Evolutionary conservation across 192 early-diverging fungal species (phyloP).

Genomic region (Mortierella hygrophila): DNA sequence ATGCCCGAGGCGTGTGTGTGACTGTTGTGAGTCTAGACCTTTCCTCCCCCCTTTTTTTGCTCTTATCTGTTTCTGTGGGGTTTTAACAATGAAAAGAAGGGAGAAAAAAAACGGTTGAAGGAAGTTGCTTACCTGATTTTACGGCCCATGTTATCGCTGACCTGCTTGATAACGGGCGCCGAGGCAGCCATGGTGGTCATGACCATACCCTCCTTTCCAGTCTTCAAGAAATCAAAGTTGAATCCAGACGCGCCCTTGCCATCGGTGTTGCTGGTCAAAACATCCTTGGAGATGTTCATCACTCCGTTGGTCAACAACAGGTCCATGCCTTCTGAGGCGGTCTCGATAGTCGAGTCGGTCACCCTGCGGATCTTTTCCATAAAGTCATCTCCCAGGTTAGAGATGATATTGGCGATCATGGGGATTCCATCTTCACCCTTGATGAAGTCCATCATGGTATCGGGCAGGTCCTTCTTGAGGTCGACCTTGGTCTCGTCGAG

Average conservation of each 20-base stretch:
- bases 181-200: slow-evolving; percentile 40
- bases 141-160: slow-evolving; percentile 33
- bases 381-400: slow-evolving; percentile 34
- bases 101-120: not conserved
- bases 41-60: not conserved
- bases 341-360: slow-evolving; percentile 37
- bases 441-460: slow-evolving; percentile 36
- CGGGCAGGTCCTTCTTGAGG: slow-evolving; percentile 47
- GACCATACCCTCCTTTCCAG: slow-evolving; percentile 49
- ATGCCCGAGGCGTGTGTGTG: not conserved
- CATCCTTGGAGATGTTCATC: slow-evolving; percentile 44
- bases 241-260: slow-evolving; percentile 19
- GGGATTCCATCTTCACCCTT: slow-evolving; percentile 17
- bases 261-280: slow-evolving; percentile 20
- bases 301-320: slow-evolving; percentile 50
- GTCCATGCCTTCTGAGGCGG: slow-evolving; percentile 53
- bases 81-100: not conserved
- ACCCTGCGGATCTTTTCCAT: slow-evolving; percentile 21
- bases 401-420: slow-evolving; percentile 25
- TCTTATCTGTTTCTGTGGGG: not conserved
- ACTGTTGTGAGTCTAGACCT: not conserved
- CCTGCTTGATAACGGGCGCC: slow-evolving; percentile 47
- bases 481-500: slow-evolving; percentile 49
- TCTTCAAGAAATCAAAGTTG: slow-evolving; percentile 48
- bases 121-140: slow-evolving; percentile 38